phyloP scores from a whole-genome alignment of 2,329 filamentous ascomycete species.

The Sphaerulina musiva region DNA sequence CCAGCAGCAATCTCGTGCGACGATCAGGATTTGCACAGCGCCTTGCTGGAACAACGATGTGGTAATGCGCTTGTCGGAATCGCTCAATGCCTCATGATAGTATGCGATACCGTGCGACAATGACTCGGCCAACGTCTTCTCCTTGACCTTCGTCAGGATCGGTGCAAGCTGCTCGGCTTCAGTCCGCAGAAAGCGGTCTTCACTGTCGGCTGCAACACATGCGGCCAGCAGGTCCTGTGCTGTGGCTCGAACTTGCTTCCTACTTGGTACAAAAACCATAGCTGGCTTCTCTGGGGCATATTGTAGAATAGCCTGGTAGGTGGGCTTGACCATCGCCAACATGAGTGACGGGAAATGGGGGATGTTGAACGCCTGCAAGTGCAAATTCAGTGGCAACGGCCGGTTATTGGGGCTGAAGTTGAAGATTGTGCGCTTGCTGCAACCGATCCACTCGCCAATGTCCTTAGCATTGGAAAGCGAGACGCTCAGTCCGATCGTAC shows the following conservation, averaged over 20 bases:
- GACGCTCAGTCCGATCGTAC: conserved; percentile 84
- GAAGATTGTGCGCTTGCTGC: conserved; percentile 95
- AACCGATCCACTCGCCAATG: conserved; percentile 95
- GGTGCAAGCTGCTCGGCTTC: conserved; percentile 75
- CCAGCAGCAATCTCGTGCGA: conserved; percentile 89
- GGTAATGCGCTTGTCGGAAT: conserved; percentile 87
- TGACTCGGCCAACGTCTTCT: conserved; percentile 79
- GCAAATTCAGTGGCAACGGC: conserved; percentile 81
- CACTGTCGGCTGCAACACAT: conserved; percentile 80
- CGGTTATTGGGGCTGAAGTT: conserved; percentile 94
- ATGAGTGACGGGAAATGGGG: conserved; percentile 97
- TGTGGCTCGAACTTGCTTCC: conserved; percentile 85
- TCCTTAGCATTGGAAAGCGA: conserved; percentile 89
- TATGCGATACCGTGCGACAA: conserved; percentile 93
- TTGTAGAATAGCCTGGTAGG: conserved; percentile 81
- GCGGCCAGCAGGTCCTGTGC: conserved; percentile 83
- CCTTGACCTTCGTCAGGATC: conserved; percentile 74
- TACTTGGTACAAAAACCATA: conserved; percentile 83
- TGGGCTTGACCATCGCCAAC: conserved; percentile 95
- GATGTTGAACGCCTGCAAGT: conserved; percentile 91
- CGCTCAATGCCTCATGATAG: conserved; percentile 87
- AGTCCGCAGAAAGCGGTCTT: conserved; percentile 87
- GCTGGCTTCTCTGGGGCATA: conserved; percentile 81
- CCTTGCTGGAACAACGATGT: conserved; percentile 85
- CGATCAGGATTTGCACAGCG: conserved; percentile 77